Evolutionary conservation across 805 yeast species (phyloP), one percentile per base, ranked within the genome.

Genomic region (Cyberlindnera mycetangii): DNA sequence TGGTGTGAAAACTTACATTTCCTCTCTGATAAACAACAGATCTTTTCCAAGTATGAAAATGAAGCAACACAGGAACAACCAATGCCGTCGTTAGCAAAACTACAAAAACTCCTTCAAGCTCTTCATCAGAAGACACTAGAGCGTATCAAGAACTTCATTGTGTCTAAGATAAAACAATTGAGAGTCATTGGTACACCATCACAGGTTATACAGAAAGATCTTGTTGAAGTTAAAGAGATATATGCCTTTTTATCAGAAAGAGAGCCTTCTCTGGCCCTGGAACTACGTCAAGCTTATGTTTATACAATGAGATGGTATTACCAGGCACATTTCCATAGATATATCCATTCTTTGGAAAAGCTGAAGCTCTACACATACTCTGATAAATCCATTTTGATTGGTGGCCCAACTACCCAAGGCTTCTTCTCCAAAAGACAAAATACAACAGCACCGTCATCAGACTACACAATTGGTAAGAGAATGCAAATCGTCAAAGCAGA

Each of bases 241-340:
- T 85, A 67, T 53, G 66, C 66, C 3, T 89, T 86, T 48, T 61
- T 92, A 31, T 61, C 69, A 4, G 56, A 65, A 5, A 76, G 79
- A 39, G 77, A 85, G 45, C 71, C 75, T 8, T 72, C 79, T 7
- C 66, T 93, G 43, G 92, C 96, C 0, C 60, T 68, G 14, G 93
- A 88, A 57, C 71, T 93, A 32, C 74, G 81, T 43, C 76, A 76
- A 55, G 98, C 97, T 0, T 93, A 93, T 61, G 68, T 82, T 16
- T 81, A 81, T 56, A 92, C 98, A 3, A 90, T 93, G 87, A 72
- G 78, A 56, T 93, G 99, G 99, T 93, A 92, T 67, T 93, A 93
- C 62, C 72, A 75, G 46, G 76, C 84, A 45, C 78, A 85, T 53
- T 92, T 90, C 58, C 80, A 83, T 15, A 78, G 89, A 50, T 90